phyloP scores from a whole-genome alignment of 768 basidiomycete genomes.

The Chlorophyllum brunneum region DNA sequence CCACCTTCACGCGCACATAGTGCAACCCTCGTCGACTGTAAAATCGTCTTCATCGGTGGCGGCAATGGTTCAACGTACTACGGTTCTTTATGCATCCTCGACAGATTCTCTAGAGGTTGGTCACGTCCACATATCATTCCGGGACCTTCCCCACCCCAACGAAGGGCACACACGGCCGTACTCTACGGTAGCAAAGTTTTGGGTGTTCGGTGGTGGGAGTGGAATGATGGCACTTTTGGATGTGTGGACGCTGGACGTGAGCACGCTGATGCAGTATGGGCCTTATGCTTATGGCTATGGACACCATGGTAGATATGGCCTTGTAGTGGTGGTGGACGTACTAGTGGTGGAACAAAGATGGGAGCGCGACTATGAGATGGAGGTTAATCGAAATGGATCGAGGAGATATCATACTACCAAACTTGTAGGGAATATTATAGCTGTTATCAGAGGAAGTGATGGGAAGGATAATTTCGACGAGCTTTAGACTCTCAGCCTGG shows the following conservation, averaged over 20 bases:
- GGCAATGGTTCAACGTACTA: constrained; percentile 82
- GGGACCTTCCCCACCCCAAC: constrained; percentile 50
- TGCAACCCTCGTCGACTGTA: constrained; percentile 76
- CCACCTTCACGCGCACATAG: constrained; percentile 87
- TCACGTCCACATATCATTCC: constrained; percentile 38
- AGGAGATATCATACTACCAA: constrained; percentile 93
- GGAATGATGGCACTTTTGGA: constrained; percentile 89
- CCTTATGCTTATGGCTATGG: too few species aligned
- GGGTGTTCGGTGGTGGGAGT: constrained; percentile 93
- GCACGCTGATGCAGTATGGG: constrained; percentile 8
- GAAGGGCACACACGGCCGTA: constrained; percentile 87
- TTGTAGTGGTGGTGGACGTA: too few species aligned
- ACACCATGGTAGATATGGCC: not conserved
- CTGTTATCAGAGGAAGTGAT: constrained; percentile 89
- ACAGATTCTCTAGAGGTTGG: constrained; percentile 73
- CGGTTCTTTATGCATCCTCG: constrained; percentile 77
- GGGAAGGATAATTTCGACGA: constrained; percentile 86
- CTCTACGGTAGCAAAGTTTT: constrained; percentile 68
- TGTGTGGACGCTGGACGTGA: constrained; percentile 79
- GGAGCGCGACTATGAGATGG: constrained; percentile 28
- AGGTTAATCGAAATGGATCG: constrained; percentile 47
- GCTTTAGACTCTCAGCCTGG: constrained; percentile 81
- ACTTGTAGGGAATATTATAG: constrained; percentile 79
- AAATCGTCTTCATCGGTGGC: constrained; percentile 83
- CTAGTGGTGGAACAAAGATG: constrained; percentile 8